Evolutionary conservation across 495 filamentous ascomycete species (phyloP).

Genomic region (Tirmania nivea): DNA sequence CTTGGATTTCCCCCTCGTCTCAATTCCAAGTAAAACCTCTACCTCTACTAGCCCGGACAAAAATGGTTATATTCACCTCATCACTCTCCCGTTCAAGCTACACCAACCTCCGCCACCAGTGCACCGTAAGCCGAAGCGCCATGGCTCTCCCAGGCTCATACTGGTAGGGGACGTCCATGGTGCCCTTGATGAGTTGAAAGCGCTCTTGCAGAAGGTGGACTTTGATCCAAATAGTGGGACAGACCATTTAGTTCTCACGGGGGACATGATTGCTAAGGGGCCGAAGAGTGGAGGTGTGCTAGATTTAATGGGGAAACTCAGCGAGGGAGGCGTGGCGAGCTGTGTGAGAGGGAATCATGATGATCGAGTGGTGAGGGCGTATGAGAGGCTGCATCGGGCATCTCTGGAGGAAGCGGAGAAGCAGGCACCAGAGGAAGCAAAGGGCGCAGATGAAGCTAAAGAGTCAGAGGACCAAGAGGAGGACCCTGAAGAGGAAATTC

Average conservation of each 20-base stretch:
- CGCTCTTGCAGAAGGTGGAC: conserved; percentile 42
- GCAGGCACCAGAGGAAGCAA: background rate
- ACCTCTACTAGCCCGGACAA: too few relatives aligned
- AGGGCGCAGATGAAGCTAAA: background rate
- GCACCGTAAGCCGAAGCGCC: background rate
- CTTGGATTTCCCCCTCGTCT: too few relatives aligned
- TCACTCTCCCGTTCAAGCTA: conserved; percentile 2
- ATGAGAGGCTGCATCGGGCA: conserved; percentile 9
- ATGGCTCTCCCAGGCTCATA: conserved; percentile 30
- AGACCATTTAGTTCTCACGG: conserved; percentile 66
- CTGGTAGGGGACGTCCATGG: conserved; percentile 86
- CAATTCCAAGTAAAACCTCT: too few relatives aligned
- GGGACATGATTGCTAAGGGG: conserved; percentile 75
- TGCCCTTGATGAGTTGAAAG: conserved; percentile 26
- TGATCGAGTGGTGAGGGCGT: conserved; percentile 43
- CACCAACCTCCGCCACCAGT: background rate
- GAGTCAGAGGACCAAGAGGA: background rate
- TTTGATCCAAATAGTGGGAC: conserved; percentile 29
- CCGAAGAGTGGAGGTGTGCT: conserved; percentile 65
- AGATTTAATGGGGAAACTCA: conserved; percentile 41
- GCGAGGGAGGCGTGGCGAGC: conserved; percentile 28
- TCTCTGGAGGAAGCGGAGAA: conserved; percentile 1
- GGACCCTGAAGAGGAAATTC: background rate
- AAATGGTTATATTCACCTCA: background rate
- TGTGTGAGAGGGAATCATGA: conserved; percentile 89